These are phyloP conservation scores for Saccharomyces hybrid DNA, from an alignment of 1,139 yeast genomes.

Conservation along the genomic window DNA sequence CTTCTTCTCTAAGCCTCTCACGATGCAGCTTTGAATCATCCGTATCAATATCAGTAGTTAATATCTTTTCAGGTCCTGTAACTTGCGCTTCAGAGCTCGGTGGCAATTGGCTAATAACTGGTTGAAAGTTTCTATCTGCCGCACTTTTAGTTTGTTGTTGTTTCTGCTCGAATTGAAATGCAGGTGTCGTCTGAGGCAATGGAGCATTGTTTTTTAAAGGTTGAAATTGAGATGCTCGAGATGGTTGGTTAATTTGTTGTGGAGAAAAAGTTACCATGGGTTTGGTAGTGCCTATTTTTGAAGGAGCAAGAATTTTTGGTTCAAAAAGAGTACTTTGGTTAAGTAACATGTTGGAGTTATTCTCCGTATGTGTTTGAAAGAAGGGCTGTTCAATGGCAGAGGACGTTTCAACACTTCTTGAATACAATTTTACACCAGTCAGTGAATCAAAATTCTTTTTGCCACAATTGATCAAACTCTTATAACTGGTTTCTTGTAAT, in stretches of 20 bases:
- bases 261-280: neutral
- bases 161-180: neutral
- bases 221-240: neutral
- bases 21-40: neutral
- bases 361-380: neutral
- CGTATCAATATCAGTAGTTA: neutral
- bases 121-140: neutral
- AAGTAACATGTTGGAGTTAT: neutral
- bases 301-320: neutral
- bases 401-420: too few species aligned
- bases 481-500: conserved; percentile 27
- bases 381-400: neutral
- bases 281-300: neutral
- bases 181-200: neutral
- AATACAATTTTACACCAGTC: neutral
- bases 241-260: neutral
- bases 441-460: conserved; percentile 22
- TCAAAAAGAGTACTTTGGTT: neutral
- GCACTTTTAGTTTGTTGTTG: neutral
- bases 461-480: conserved; percentile 35
- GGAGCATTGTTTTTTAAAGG: neutral
- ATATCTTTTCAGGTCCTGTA: neutral
- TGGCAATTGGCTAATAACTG: neutral
- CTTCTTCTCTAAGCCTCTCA: neutral
- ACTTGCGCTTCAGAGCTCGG: neutral